These are phyloP conservation scores for Solioccasus polychromus DNA, from an alignment of 768 basidiomycete genomes.

Conservation along the genomic window DNA sequence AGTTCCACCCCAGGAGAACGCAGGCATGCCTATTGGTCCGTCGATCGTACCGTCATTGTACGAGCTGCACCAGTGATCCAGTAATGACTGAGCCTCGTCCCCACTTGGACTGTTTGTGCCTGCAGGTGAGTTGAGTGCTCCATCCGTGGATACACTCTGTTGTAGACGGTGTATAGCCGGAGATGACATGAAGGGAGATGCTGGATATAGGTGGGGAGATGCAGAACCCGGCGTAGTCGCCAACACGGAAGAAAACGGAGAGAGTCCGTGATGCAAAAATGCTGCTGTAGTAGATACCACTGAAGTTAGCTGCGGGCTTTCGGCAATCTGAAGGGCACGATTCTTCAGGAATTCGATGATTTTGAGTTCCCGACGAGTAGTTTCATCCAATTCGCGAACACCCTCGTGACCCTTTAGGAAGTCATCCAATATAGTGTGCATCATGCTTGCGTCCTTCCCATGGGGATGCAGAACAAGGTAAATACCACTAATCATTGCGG, in stretches of 20 bases:
- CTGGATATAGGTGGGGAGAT: slow-evolving; percentile 24
- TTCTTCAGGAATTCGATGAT: slow-evolving; percentile 80
- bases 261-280: slow-evolving; percentile 13
- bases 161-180: slow-evolving; percentile 64
- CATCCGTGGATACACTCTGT: slow-evolving; percentile 41
- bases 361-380: slow-evolving; percentile 76
- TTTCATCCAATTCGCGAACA: slow-evolving; percentile 70
- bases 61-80: slow-evolving; percentile 86
- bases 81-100: slow-evolving; percentile 75
- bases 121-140: slow-evolving; percentile 53
- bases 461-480: slow-evolving; percentile 78
- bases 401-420: slow-evolving; percentile 62
- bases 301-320: slow-evolving; percentile 40
- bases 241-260: slow-evolving; percentile 24
- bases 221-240: slow-evolving; percentile 17
- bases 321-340: slow-evolving; percentile 56
- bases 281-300: slow-evolving; percentile 8
- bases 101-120: slow-evolving; percentile 66
- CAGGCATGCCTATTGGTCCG: slow-evolving; percentile 42
- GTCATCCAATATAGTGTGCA: slow-evolving; percentile 77
- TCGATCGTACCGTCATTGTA: slow-evolving; percentile 65
- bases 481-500: slow-evolving; percentile 86
- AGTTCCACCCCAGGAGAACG: slow-evolving; percentile 59
- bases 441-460: slow-evolving; percentile 62
- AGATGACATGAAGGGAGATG: slow-evolving; percentile 34